These are phyloP conservation scores for Pseudopyricularia cyperi DNA, from an alignment of 2,329 filamentous ascomycete genomes.

Conservation along the genomic window DNA sequence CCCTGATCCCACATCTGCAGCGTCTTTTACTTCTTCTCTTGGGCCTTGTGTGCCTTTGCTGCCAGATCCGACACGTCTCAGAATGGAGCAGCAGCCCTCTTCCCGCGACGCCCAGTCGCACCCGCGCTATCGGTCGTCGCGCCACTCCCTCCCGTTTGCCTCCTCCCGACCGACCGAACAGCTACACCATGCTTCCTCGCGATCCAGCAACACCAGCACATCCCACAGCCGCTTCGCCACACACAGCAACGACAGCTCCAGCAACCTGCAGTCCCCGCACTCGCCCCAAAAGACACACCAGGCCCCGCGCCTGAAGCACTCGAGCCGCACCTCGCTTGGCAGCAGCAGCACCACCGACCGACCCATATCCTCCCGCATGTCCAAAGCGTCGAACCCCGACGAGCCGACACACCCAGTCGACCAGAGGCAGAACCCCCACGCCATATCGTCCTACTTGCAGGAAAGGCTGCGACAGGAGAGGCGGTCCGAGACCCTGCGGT, in stretches of 20 bases:
- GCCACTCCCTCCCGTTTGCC: neutral
- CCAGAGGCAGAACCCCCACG: constrained; percentile 21
- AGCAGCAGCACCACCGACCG: constrained; percentile 19
- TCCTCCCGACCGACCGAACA: constrained; percentile 3
- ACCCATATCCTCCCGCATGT: constrained; percentile 22
- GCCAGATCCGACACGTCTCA: neutral
- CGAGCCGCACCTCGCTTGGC: constrained; percentile 15
- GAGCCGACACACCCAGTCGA: no score
- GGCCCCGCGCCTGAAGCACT: constrained; percentile 26
- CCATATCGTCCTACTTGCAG: constrained; percentile 38
- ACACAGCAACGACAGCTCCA: constrained; percentile 28
- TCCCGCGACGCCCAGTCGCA: neutral
- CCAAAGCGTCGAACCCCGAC: constrained; percentile 24
- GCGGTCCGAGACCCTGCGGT: constrained; percentile 32
- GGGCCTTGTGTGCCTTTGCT: neutral
- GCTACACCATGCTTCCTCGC: constrained; percentile 29
- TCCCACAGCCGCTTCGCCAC: constrained; percentile 26
- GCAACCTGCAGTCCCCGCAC: constrained; percentile 21
- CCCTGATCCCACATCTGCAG: neutral
- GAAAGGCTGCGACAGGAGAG: constrained; percentile 41
- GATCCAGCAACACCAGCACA: constrained; percentile 30
- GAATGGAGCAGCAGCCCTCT: neutral
- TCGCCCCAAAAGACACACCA: constrained; percentile 16
- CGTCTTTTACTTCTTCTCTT: neutral
- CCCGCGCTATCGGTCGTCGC: neutral